phyloP scores from a whole-genome alignment of 2,329 filamentous ascomycete species.

The Stagonosporopsis tanaceti region DNA sequence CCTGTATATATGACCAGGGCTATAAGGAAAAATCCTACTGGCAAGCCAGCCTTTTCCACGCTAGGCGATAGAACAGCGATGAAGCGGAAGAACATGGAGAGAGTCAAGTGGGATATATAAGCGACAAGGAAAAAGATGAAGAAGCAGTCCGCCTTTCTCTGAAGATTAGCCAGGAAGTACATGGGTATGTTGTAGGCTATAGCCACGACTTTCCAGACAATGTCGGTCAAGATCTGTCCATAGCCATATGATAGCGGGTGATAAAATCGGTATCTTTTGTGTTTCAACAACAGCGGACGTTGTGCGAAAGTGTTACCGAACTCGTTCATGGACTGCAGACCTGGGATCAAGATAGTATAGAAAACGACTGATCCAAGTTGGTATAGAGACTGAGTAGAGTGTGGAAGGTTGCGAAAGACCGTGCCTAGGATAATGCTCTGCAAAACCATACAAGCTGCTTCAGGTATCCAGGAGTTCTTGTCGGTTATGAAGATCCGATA shows the following conservation, averaged over 20 bases:
- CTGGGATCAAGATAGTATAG: slow-evolving; percentile 68
- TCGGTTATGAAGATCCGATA: slow-evolving; percentile 13
- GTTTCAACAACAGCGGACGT: slow-evolving; percentile 85
- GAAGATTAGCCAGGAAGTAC: slow-evolving; percentile 84
- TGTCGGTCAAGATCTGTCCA: slow-evolving; percentile 5
- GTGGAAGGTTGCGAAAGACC: slow-evolving; percentile 70
- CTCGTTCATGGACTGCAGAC: slow-evolving; percentile 70
- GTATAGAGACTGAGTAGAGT: slow-evolving; percentile 67
- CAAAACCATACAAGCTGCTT: slow-evolving; percentile 63
- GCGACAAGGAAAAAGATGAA: slow-evolving; percentile 82
- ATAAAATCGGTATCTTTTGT: slow-evolving; percentile 84
- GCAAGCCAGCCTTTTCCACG: slow-evolving; percentile 63
- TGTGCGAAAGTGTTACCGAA: slow-evolving; percentile 67
- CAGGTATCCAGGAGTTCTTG: slow-evolving; percentile 59
- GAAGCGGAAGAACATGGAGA: slow-evolving; percentile 83
- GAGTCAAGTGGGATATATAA: slow-evolving; percentile 72
- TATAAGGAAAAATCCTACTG: slow-evolving; percentile 61
- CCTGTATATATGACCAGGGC: slow-evolving; percentile 71
- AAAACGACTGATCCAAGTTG: slow-evolving; percentile 70
- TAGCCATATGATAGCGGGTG: slow-evolving; percentile 62
- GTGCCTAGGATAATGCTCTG: slow-evolving; percentile 71
- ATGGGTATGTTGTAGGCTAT: slow-evolving; percentile 78
- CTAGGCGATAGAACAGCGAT: slow-evolving; percentile 74
- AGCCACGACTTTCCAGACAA: slow-evolving; percentile 7
- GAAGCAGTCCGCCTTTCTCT: slow-evolving; percentile 74